Evolutionary conservation across 2,329 filamentous ascomycete species (phyloP).

Genomic region (Neopestalotiopsis rosae): DNA sequence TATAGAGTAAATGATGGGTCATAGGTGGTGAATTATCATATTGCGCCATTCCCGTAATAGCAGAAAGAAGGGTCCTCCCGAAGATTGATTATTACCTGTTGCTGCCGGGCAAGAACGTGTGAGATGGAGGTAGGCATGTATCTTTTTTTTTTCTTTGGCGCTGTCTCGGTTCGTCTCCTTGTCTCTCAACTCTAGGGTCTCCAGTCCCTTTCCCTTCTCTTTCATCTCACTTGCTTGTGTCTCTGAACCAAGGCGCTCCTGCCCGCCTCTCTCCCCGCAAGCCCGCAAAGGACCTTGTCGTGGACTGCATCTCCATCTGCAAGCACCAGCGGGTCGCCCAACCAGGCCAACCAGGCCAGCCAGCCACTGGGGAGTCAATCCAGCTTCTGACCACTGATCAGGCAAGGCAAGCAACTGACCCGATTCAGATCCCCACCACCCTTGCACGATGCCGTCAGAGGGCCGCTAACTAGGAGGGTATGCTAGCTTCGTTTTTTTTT

Average conservation of each 20-base stretch:
- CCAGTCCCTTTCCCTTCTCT: not conserved
- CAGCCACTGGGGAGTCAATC: conserved; percentile 5
- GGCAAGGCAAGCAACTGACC: conserved; percentile 7
- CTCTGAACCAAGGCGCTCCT: not conserved
- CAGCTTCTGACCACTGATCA: conserved; percentile 8
- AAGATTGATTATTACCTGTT: too few relatives aligned
- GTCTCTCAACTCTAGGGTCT: not conserved
- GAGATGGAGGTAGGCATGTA: not conserved
- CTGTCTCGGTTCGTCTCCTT: conserved; percentile 2
- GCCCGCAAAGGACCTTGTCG: conserved; percentile 4
- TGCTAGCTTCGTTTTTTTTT: conserved; percentile 7
- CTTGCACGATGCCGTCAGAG: conserved; percentile 14
- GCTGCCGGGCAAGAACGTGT: not conserved
- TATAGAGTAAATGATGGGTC: not conserved
- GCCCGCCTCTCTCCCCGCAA: not conserved
- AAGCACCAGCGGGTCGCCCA: conserved; percentile 3
- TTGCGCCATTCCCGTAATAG: too few relatives aligned
- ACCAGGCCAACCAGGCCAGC: not conserved
- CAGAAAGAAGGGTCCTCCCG: too few relatives aligned
- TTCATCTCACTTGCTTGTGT: not conserved
- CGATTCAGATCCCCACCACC: conserved; percentile 3
- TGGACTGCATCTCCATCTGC: conserved; percentile 5
- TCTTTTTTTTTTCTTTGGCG: not conserved
- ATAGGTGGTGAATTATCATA: too few relatives aligned
- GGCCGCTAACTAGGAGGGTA: conserved; percentile 3